Evolutionary conservation across 2,329 filamentous ascomycete genomes (phyloP), one percentile per base, ranked within the genome.

Genomic region (Rhytidhysteron rufulum): DNA sequence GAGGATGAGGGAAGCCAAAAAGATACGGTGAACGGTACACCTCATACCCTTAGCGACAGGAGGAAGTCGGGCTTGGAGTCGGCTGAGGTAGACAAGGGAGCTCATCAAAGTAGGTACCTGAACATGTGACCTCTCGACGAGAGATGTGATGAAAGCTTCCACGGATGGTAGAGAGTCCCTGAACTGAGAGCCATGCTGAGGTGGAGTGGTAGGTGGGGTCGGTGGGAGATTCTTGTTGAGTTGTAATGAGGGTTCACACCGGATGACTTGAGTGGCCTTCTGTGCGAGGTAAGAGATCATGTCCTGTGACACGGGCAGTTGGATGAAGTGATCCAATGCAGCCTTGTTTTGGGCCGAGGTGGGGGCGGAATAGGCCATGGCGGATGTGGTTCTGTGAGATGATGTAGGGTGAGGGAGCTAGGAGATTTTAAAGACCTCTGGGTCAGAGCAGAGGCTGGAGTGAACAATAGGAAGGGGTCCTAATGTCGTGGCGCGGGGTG

Each of bases 81-180:
- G 82, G 60, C 79, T 81, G 42, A 98, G 83, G 75, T 96, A 98
- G 65, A 97, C 89, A 30, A 98, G 79, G 6, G 90, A 90, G 25
- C 88, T 91, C 93, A 98, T 97, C 53, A 98, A 79, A 6, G 93
- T 98, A 10, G 93, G 88, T 39, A 96, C 90, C 74, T 97, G 91
- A 21, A 97, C 93, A 66, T 96, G 95, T 51, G 91, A 97, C 45
- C 86, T 85, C 60, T 88, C 81, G 46, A 97, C 90, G 21, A 98
- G 78, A 49, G 89, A 88, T 37, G 81, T 84, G 70, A 98, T 97
- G 75, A 97, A 98, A 43, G 83, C 79, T 66, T 95, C 88, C 25
- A 97, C 73, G 0, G 86, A 83, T 3, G 93, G 93, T 22, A 98
- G 60, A 20, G 58, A 41, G 44, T 75, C 74, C 40, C 70, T 63